These are phyloP conservation scores for Colletotrichum tofieldiae DNA, from an alignment of 2,329 filamentous ascomycete species.

Conservation along the genomic window DNA sequence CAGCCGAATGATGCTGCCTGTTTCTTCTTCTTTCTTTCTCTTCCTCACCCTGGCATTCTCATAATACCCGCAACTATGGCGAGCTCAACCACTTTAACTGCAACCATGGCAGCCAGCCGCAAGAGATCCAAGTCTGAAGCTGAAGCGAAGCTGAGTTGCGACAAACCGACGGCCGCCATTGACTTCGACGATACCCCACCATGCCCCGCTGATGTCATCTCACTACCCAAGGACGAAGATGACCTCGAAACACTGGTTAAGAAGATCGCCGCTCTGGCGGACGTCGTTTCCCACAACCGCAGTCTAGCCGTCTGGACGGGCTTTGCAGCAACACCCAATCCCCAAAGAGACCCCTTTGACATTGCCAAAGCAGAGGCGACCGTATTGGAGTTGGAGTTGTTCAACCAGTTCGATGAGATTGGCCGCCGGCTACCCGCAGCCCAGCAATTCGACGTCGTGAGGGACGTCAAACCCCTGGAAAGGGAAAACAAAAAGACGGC, in stretches of 20 bases:
- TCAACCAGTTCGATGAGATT: background rate
- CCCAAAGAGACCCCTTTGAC: constrained; percentile 3
- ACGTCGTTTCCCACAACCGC: background rate
- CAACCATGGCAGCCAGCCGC: background rate
- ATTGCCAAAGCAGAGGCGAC: constrained; percentile 11
- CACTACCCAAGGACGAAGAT: background rate
- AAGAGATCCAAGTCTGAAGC: background rate
- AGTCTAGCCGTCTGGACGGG: constrained; percentile 18
- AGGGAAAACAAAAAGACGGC: constrained; percentile 7
- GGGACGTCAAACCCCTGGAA: constrained; percentile 3
- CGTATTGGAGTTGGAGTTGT: background rate
- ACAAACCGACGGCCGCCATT: background rate
- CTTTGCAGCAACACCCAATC: constrained; percentile 10
- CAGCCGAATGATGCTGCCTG: too few species aligned
- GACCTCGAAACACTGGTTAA: background rate
- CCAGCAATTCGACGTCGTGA: constrained; percentile 6
- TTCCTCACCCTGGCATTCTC: background rate
- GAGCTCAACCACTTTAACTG: background rate
- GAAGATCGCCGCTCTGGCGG: background rate
- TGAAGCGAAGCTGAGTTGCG: background rate
- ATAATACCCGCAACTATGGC: background rate
- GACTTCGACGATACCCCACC: constrained; percentile 12
- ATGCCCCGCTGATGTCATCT: background rate
- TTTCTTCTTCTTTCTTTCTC: background rate
- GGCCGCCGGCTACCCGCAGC: background rate